Percentiles rank a stretch among this genome's conserved stretches.
These are phyloP conservation scores for Mucuna pruriens DNA, from an alignment of 306 rosid genomes.

Conservation along the genomic window DNA sequence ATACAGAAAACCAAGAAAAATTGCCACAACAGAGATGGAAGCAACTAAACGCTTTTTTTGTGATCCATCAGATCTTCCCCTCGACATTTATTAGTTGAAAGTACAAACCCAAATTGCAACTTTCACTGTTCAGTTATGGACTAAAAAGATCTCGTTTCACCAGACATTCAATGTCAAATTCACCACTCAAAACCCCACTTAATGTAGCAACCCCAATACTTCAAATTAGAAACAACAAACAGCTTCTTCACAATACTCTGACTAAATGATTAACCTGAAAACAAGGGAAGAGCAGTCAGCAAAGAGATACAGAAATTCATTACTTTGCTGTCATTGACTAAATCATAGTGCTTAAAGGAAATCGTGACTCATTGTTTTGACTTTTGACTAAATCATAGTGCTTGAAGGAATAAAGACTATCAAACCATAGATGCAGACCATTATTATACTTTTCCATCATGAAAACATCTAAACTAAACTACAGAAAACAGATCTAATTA, in stretches of 20 bases:
- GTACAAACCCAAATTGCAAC: conserved; percentile 35
- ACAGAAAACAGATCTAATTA: not conserved
- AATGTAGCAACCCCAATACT: conserved; percentile 1
- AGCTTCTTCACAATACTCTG: conserved; percentile 27
- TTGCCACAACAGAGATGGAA: conserved; percentile 56
- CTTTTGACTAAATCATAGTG: conserved; percentile 8
- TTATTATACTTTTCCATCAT: conserved; percentile 4
- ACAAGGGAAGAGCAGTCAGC: conserved; percentile 36
- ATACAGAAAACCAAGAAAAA: conserved; percentile 80
- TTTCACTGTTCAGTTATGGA: conserved; percentile 31
- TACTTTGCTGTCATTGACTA: not conserved
- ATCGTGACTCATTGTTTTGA: too few species aligned
- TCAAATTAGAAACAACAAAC: conserved; percentile 30
- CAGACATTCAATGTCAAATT: conserved; percentile 34
- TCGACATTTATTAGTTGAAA: conserved; percentile 58
- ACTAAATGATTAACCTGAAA: conserved; percentile 46
- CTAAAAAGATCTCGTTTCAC: conserved; percentile 43
- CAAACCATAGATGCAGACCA: not conserved
- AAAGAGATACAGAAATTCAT: conserved; percentile 13
- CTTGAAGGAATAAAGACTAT: conserved; percentile 12
- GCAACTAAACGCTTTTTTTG: conserved; percentile 78
- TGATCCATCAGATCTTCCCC: conserved; percentile 86
- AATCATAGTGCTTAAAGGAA: conserved; percentile 23
- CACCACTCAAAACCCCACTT: conserved; percentile 16
- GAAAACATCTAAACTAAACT: conserved; percentile 7